phyloP scores from a whole-genome alignment of 345 rosid species.

The Draba incana region DNA sequence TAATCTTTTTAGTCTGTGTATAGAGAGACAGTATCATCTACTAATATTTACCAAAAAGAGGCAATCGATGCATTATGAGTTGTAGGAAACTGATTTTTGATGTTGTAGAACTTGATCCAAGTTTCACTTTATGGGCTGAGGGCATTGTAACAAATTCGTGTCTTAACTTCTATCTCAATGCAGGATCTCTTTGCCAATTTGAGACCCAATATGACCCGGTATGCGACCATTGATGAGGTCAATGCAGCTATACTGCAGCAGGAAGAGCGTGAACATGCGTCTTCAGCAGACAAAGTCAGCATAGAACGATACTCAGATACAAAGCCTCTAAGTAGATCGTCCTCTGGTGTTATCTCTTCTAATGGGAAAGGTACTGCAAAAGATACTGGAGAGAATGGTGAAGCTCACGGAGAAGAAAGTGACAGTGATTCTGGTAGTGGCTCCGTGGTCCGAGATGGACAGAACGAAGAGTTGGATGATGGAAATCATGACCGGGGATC shows the following conservation, averaged over 20 bases:
- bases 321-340: slow-evolving; percentile 53
- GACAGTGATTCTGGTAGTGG: slow-evolving; percentile 90
- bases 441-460: slow-evolving; percentile 66
- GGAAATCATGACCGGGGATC: slow-evolving; percentile 72
- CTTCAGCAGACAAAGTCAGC: slow-evolving; percentile 59
- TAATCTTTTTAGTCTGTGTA: too few species aligned
- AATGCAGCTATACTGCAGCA: slow-evolving; percentile 75
- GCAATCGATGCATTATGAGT: too few species aligned
- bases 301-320: slow-evolving; percentile 65
- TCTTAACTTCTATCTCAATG: slow-evolving; percentile 23
- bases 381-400: slow-evolving; percentile 75
- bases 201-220: slow-evolving; percentile 85
- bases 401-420: slow-evolving; percentile 65
- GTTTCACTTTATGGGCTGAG: slow-evolving; percentile 7
- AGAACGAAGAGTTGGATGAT: slow-evolving; percentile 80
- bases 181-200: slow-evolving; percentile 95
- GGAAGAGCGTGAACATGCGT: slow-evolving; percentile 74
- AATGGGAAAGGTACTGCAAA: slow-evolving; percentile 52
- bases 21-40: too few species aligned
- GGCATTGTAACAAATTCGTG: slow-evolving; percentile 22
- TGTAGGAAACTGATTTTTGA: too few species aligned
- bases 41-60: too few species aligned
- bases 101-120: slow-evolving; percentile 15
- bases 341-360: slow-evolving; percentile 48
- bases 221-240: slow-evolving; percentile 76